Conservation (phyloP, 352 stramenopile species). For the Blastocystis sp. region DNA sequence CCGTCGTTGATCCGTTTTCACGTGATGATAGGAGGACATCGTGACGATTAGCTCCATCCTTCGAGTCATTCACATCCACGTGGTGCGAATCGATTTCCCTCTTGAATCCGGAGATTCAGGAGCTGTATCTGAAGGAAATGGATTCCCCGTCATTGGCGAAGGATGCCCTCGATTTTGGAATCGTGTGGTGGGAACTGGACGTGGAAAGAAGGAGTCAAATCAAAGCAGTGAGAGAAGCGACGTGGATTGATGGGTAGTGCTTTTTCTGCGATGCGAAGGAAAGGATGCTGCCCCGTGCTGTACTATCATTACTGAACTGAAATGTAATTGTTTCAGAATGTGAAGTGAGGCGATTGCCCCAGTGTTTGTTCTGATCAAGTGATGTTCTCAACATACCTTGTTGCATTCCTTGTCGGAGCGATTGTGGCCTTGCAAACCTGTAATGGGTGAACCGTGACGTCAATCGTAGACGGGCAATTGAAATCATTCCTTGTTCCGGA, state of each 20-base stretch:
- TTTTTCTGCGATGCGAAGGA: neutral
- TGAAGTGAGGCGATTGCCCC: neutral
- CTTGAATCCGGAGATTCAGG: neutral
- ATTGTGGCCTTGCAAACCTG: neutral
- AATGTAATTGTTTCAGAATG: neutral
- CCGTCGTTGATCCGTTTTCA: conserved; percentile 26
- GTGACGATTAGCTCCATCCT: neutral
- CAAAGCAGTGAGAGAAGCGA: neutral
- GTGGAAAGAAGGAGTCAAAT: neutral
- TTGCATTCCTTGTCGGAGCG: neutral
- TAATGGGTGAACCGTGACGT: neutral
- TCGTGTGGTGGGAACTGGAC: neutral
- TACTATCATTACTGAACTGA: neutral
- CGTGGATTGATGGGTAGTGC: neutral
- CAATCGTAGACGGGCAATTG: neutral
- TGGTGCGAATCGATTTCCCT: neutral
- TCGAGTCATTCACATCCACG: neutral
- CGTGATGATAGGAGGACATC: neutral
- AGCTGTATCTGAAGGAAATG: neutral
- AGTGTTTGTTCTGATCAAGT: neutral
- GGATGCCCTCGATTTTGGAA: neutral
- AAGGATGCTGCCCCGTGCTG: neutral
- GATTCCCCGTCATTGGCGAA: neutral
- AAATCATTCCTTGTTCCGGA: neutral
- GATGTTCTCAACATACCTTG: neutral